phyloP scores from a whole-genome alignment of 2,329 filamentous ascomycete genomes.

The Aspergillus niger region DNA sequence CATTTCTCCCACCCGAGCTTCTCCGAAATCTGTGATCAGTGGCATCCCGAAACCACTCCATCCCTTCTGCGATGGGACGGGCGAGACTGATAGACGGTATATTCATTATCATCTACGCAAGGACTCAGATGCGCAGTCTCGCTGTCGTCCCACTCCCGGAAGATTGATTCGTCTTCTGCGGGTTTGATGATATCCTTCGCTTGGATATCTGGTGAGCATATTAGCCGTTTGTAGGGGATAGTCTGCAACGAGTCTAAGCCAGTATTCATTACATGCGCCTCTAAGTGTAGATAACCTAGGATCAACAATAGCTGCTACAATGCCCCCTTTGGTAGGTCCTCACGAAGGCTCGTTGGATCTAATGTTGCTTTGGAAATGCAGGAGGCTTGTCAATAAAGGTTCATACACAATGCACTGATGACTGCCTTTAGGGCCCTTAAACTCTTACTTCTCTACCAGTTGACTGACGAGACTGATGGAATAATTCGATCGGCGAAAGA shows the following conservation, averaged over 20 bases:
- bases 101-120: slow-evolving; percentile 26
- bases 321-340: slow-evolving; percentile 13
- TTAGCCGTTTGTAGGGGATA: background rate
- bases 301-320: slow-evolving; percentile 17
- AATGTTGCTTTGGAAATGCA: slow-evolving; percentile 16
- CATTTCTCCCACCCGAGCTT: slow-evolving; percentile 20
- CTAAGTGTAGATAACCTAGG: slow-evolving; percentile 26
- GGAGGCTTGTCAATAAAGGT: slow-evolving; percentile 9
- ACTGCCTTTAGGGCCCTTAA: slow-evolving; percentile 1
- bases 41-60: slow-evolving; percentile 19
- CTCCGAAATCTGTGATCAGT: slow-evolving; percentile 31
- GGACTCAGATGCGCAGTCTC: slow-evolving; percentile 25
- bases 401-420: slow-evolving; percentile 13
- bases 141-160: slow-evolving; percentile 25
- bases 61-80: slow-evolving; percentile 12
- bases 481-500: background rate
- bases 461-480: slow-evolving; percentile 5
- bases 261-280: slow-evolving; percentile 24
- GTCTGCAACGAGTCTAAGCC: slow-evolving; percentile 10
- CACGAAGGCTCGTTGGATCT: slow-evolving; percentile 4
- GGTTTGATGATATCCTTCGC: slow-evolving; percentile 30
- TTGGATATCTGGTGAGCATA: slow-evolving; percentile 26
- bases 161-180: slow-evolving; percentile 26
- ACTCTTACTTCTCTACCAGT: slow-evolving; percentile 6
- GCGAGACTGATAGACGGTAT: slow-evolving; percentile 26